These are phyloP conservation scores for Talaromyces funiculosus DNA, from an alignment of 2,329 filamentous ascomycete species.

Conservation along the genomic window DNA sequence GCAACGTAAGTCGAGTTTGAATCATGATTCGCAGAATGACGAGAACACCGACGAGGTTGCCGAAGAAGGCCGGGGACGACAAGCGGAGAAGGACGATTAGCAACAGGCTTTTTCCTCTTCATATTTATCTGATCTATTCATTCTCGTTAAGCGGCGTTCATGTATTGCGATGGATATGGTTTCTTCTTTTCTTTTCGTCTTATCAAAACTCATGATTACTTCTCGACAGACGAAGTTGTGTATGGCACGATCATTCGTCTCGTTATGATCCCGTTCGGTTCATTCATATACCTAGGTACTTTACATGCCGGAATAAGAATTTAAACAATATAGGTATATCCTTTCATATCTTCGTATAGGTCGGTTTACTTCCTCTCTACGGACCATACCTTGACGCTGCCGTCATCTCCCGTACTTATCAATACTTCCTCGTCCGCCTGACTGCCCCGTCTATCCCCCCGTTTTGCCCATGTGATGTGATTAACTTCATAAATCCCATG, in stretches of 20 bases:
- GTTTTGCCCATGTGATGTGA: slow-evolving; percentile 78
- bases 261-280: neutral
- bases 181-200: neutral
- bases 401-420: slow-evolving; percentile 88
- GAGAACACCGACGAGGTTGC: neutral
- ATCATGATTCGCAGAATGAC: neutral
- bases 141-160: slow-evolving; percentile 8
- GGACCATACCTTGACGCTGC: slow-evolving; percentile 77
- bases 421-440: slow-evolving; percentile 70
- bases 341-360: neutral
- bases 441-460: slow-evolving; percentile 55
- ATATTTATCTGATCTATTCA: slow-evolving; percentile 4
- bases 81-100: neutral
- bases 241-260: neutral
- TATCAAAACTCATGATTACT: neutral
- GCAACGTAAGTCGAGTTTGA: slow-evolving; percentile 69
- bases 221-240: neutral
- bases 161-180: slow-evolving; percentile 9
- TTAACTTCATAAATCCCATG: slow-evolving; percentile 95
- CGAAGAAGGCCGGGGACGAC: neutral
- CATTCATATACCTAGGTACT: neutral
- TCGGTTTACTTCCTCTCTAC: slow-evolving; percentile 29
- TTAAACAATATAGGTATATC: neutral
- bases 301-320: neutral
- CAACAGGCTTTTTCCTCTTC: neutral